These are phyloP conservation scores for Wickerhamiella australiensis DNA, from an alignment of 805 yeast genomes.

Conservation along the genomic window DNA sequence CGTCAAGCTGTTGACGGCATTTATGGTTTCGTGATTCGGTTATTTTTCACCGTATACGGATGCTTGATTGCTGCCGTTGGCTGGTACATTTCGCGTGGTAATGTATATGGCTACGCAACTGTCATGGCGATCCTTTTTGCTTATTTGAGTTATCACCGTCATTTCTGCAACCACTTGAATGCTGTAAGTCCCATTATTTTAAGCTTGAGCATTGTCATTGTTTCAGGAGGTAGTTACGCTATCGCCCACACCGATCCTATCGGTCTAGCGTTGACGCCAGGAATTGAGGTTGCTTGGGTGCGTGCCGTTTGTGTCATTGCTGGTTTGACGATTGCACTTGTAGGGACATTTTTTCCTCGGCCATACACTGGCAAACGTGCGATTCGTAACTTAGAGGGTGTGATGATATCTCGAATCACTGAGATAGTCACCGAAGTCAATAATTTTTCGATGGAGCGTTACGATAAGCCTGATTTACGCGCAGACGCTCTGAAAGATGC, in stretches of 20 bases:
- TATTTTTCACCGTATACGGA: constrained; percentile 25
- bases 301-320: constrained; percentile 26
- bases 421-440: constrained; percentile 25
- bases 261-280: constrained; percentile 21
- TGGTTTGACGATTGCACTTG: constrained; percentile 26
- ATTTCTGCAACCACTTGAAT: constrained; percentile 23
- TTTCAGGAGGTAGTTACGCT: constrained; percentile 28
- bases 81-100: constrained; percentile 30
- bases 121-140: constrained; percentile 23
- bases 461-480: constrained; percentile 18
- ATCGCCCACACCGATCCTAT: constrained; percentile 18
- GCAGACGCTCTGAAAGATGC: constrained; percentile 15
- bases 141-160: constrained; percentile 25
- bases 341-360: constrained; percentile 26
- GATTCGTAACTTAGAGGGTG: constrained; percentile 24
- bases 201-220: constrained; percentile 24
- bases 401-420: constrained; percentile 21
- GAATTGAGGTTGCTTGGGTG: constrained; percentile 28
- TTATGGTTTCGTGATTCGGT: constrained; percentile 24
- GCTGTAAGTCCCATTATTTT: constrained; percentile 26
- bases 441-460: constrained; percentile 25
- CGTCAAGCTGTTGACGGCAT: constrained; percentile 28
- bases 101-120: constrained; percentile 27
- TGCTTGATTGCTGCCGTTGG: constrained; percentile 26
- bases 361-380: constrained; percentile 27